Conservation (phyloP, 768 basidiomycete genomes). For the Heimioporus sp. region DNA sequence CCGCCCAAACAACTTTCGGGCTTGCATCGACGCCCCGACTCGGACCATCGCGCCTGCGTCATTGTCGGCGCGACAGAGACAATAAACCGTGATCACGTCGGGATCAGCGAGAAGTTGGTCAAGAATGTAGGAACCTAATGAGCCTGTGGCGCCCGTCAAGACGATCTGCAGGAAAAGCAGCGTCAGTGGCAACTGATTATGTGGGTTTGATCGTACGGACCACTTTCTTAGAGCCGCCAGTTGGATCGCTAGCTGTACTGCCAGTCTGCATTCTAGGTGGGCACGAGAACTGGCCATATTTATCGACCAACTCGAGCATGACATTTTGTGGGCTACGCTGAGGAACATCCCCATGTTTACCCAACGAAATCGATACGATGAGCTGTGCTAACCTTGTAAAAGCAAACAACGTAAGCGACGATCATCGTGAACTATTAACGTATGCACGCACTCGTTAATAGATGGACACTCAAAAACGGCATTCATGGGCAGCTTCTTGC, state of each 20-base stretch:
- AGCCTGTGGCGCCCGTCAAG: slow-evolving; percentile 24
- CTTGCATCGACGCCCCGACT: slow-evolving; percentile 39
- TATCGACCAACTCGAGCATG: slow-evolving; percentile 48
- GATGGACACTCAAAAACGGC: slow-evolving; percentile 53
- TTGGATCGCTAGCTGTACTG: slow-evolving; percentile 11
- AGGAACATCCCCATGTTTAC: slow-evolving; percentile 18
- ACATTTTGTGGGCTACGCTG: slow-evolving; percentile 32
- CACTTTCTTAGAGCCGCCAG: slow-evolving; percentile 9
- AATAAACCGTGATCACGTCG: slow-evolving; percentile 43
- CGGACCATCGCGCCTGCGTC: slow-evolving; percentile 43
- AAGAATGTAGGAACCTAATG: slow-evolving; percentile 54
- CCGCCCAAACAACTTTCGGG: slow-evolving; percentile 30
- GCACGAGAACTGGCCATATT: slow-evolving; percentile 28
- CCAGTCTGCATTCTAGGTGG: not conserved
- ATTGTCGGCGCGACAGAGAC: slow-evolving; percentile 47
- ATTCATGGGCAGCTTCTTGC: slow-evolving; percentile 22
- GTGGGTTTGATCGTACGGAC: slow-evolving; percentile 2
- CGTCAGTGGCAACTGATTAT: not conserved
- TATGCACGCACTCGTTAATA: slow-evolving; percentile 32
- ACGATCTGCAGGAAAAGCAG: slow-evolving; percentile 21
- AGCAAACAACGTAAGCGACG: not conserved
- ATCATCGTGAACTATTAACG: not conserved
- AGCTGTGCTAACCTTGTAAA: slow-evolving; percentile 38
- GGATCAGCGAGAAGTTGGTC: slow-evolving; percentile 38
- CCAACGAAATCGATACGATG: slow-evolving; percentile 35